Evolutionary conservation across 495 filamentous ascomycete genomes (phyloP), one percentile per base, ranked within the genome.

Genomic region (Podospora comata): DNA sequence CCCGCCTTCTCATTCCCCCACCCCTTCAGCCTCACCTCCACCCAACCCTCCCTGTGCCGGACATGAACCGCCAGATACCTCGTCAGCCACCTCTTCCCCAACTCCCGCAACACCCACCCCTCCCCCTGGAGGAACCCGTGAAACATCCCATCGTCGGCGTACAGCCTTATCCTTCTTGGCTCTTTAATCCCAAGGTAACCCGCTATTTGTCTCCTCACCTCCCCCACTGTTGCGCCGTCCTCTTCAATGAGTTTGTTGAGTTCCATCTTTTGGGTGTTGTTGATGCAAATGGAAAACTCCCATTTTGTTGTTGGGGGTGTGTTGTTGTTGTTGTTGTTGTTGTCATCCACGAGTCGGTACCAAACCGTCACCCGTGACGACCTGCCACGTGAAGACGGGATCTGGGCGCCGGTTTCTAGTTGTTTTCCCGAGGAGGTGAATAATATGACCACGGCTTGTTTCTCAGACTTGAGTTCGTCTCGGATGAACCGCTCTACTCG

Each of bases 121-220:
- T 76, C 72, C 16, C 79, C 79, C 39, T 79, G 68, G 9, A 81
- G 39, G 3, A 68, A 54, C 4, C 76, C 72, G 15, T 67, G 67
- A n/a, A 71, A 68, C n/a, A 76, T 68, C 2, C 79, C 78, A 1
- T 72, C 79, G 18, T 67, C 54, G 2, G 75, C 74, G 32, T 70
- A 64, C 11, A 81, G 64, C 0, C 75, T 61, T n/a, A 80, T 64
- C 19, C 79, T 68, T 48, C 78, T 70, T 7, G 67, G 26, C 63
- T 75, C 74, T 1, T 48, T 26, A 28, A 77, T 60, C 4, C 30
- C 28, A 64, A 72, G 64, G 27, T 65, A 54, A 4, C 69, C 60
- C 5, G 70, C 75, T 34, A 76, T 59, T 26, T 28, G 67, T 6
- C 20, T 65, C 34, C 73, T 63, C 44, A 77, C 48, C 64, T 71